Evolutionary conservation across 1,284 basidiomycete species (phyloP).

Genomic region (Cutaneotrichosporon spelunceum): DNA sequence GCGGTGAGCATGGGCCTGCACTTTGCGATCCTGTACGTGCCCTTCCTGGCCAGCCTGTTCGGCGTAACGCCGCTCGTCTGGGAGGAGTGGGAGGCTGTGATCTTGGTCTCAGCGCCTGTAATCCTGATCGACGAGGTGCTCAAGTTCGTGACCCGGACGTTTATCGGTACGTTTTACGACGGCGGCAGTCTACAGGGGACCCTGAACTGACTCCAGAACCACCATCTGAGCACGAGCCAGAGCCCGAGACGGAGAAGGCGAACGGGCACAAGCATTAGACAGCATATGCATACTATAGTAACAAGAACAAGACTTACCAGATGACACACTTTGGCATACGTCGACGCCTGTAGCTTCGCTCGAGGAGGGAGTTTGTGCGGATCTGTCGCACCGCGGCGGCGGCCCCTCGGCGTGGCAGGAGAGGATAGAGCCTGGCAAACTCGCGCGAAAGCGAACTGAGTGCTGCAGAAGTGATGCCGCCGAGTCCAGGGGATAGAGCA

Average conservation of each 20-base stretch:
- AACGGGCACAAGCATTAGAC: conserved; percentile 7
- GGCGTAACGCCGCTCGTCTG: conserved; percentile 87
- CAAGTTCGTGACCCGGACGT: conserved; percentile 57
- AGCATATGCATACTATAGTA: not conserved
- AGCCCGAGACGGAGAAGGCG: conserved; percentile 4
- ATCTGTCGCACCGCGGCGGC: conserved; percentile 33
- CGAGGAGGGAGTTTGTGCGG: conserved; percentile 13
- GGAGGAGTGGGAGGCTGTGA: conserved; percentile 91
- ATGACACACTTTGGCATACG: conserved; percentile 29
- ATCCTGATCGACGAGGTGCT: conserved; percentile 85
- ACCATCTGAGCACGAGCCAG: not conserved
- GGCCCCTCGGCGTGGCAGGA: too few species aligned
- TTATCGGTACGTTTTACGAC: conserved; percentile 15
- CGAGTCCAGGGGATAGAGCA: too few species aligned
- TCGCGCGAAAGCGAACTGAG: too few species aligned
- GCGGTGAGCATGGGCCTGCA: conserved; percentile 85
- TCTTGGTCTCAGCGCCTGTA: conserved; percentile 84
- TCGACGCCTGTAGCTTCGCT: conserved; percentile 4
- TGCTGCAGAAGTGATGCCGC: too few species aligned
- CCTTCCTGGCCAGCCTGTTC: conserved; percentile 88
- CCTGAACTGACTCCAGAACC: conserved; percentile 11
- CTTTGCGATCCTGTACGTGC: conserved; percentile 90
- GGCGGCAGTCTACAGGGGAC: not conserved
- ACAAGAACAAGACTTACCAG: conserved; percentile 13
- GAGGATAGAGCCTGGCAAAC: too few species aligned